Evolutionary conservation across 1,284 basidiomycete species (phyloP).

Genomic region (Pyrrhoderma lamaoense): DNA sequence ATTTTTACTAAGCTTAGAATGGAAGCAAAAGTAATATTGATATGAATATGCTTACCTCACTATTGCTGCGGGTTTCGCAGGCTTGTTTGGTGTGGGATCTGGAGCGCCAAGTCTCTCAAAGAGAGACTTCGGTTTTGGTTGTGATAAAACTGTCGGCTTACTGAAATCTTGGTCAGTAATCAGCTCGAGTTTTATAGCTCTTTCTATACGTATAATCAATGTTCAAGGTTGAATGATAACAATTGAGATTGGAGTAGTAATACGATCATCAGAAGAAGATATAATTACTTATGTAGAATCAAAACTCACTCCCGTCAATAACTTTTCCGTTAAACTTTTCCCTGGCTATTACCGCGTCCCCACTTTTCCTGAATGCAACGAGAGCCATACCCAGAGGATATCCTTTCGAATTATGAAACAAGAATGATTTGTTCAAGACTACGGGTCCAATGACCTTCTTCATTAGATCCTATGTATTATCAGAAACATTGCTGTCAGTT

Average conservation of each 20-base stretch:
- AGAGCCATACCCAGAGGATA: constrained; percentile 71
- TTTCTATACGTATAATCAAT: constrained; percentile 5
- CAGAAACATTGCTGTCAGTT: constrained; percentile 2
- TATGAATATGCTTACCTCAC: neutral
- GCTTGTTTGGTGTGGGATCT: neutral
- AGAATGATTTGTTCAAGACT: constrained; percentile 44
- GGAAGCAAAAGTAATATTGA: neutral
- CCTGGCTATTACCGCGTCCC: constrained; percentile 53
- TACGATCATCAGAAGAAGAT: too few species aligned
- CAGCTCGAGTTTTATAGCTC: constrained; percentile 16
- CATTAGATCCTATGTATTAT: constrained; percentile 52
- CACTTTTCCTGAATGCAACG: constrained; percentile 51
- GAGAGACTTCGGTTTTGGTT: constrained; percentile 5
- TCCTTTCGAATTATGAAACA: constrained; percentile 66
- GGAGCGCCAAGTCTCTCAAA: constrained; percentile 5
- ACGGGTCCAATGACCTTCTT: constrained; percentile 66
- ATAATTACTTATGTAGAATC: neutral
- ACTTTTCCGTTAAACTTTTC: constrained; percentile 66
- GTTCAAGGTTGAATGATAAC: neutral
- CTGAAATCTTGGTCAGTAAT: constrained; percentile 5
- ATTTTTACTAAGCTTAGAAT: too few species aligned
- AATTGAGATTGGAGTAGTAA: neutral
- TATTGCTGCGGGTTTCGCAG: neutral
- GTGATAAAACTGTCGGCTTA: neutral
- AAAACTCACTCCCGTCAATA: constrained; percentile 61